Conservation (phyloP, 805 yeast genomes). For the Candida stauntonica region DNA sequence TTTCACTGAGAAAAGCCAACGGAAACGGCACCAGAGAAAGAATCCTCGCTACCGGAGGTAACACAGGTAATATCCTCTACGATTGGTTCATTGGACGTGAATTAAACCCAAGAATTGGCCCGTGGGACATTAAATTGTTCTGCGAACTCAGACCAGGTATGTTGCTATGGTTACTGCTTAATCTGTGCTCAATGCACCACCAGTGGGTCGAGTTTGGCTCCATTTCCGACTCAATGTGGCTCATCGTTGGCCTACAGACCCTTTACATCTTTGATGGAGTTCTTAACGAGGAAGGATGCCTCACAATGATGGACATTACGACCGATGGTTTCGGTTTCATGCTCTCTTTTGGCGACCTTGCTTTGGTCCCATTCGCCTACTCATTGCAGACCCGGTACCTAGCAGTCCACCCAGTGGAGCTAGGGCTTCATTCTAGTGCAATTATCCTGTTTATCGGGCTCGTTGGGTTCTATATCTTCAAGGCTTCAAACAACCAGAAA, state of each 20-base stretch:
- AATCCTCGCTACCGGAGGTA: constrained; percentile 82
- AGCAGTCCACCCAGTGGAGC: constrained; percentile 53
- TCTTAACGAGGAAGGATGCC: constrained; percentile 79
- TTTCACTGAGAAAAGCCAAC: constrained; percentile 48
- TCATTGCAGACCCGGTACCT: constrained; percentile 81
- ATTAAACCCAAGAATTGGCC: constrained; percentile 83
- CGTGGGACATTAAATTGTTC: constrained; percentile 83
- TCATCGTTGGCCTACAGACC: constrained; percentile 67
- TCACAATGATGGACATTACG: constrained; percentile 93
- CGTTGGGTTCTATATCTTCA: constrained; percentile 78
- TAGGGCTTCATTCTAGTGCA: constrained; percentile 38
- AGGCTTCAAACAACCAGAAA: constrained; percentile 80
- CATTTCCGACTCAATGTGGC: constrained; percentile 65
- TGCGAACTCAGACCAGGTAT: constrained; percentile 95
- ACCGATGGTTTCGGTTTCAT: constrained; percentile 97
- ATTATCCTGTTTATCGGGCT: constrained; percentile 45
- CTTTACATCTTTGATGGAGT: constrained; percentile 91
- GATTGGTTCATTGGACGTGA: constrained; percentile 99
- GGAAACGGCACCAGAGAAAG: constrained; percentile 57
- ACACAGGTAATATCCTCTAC: constrained; percentile 66
- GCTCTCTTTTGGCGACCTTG: constrained; percentile 91
- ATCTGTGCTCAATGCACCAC: constrained; percentile 75
- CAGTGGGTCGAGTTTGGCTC: constrained; percentile 61
- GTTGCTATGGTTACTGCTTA: constrained; percentile 77
- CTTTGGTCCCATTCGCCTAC: constrained; percentile 90